Evolutionary conservation across 805 yeast genomes (phyloP).

Genomic region (Hanseniaspora jakobsenii): DNA sequence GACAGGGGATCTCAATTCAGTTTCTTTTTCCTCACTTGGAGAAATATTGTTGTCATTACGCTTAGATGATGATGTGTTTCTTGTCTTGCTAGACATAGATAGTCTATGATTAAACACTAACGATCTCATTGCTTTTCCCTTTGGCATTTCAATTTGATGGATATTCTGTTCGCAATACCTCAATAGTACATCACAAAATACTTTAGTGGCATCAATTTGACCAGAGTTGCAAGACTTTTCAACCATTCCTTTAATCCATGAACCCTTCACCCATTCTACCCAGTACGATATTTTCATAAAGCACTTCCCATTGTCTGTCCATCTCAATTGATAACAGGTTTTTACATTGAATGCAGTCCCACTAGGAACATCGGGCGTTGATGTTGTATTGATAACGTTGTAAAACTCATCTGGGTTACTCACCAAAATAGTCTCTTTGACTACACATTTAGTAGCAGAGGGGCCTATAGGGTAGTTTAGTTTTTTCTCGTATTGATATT

Average conservation of each 20-base stretch:
- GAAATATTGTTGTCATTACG: neutral
- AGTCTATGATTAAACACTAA: conserved; percentile 12
- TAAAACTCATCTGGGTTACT: conserved; percentile 45
- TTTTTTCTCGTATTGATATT: conserved; percentile 59
- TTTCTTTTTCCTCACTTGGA: neutral
- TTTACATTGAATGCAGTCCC: conserved; percentile 70
- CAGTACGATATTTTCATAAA: conserved; percentile 52
- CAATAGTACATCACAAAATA: conserved; percentile 29
- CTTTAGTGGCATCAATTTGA: conserved; percentile 51
- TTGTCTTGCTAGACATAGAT: conserved; percentile 2
- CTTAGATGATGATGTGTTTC: neutral
- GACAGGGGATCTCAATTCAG: neutral
- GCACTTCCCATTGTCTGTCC: conserved; percentile 59
- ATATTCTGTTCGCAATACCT: conserved; percentile 22
- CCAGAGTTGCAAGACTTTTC: conserved; percentile 79
- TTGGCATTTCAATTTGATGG: conserved; percentile 10
- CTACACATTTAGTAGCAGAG: conserved; percentile 69
- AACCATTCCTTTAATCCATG: conserved; percentile 84
- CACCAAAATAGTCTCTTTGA: conserved; percentile 46
- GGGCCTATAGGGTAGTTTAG: conserved; percentile 82
- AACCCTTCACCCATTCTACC: conserved; percentile 79
- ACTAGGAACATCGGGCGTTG: conserved; percentile 91
- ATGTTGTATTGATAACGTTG: conserved; percentile 48
- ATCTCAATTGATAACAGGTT: conserved; percentile 58
- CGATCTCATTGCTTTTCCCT: conserved; percentile 14